Conservation (phyloP, 2,329 filamentous ascomycete species). For the Fusarium austroafricanum region DNA sequence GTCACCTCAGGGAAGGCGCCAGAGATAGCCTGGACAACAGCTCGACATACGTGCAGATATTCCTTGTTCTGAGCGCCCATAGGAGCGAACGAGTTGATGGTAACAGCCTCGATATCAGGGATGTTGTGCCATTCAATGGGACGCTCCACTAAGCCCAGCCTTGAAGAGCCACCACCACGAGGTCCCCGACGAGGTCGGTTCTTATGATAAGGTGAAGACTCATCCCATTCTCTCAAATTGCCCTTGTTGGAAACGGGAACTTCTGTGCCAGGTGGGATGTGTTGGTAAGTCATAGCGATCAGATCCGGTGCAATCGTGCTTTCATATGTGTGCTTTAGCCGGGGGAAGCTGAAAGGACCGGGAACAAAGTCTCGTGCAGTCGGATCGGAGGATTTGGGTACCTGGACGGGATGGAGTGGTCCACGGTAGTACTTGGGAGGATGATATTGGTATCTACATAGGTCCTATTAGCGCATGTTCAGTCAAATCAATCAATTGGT, state of each 20-base stretch:
- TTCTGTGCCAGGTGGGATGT: conserved; percentile 81
- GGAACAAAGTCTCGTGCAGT: conserved; percentile 88
- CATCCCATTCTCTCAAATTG: conserved; percentile 86
- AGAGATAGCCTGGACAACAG: conserved; percentile 86
- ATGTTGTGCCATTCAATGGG: conserved; percentile 86
- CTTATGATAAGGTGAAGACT: conserved; percentile 92
- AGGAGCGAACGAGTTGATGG: conserved; percentile 81
- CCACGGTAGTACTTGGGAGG: conserved; percentile 95
- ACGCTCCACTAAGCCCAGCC: conserved; percentile 76
- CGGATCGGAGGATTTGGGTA: conserved; percentile 86
- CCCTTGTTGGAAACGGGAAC: conserved; percentile 62
- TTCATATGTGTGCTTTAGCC: conserved; percentile 90
- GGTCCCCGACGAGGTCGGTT: conserved; percentile 88
- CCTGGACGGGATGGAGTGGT: conserved; percentile 91
- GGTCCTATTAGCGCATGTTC: conserved; percentile 18
- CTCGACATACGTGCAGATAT: conserved; percentile 83
- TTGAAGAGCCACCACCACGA: conserved; percentile 74
- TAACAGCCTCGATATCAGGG: conserved; percentile 83
- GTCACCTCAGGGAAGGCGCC: conserved; percentile 79
- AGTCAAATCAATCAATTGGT: neutral
- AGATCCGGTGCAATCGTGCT: conserved; percentile 88
- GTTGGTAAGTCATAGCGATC: conserved; percentile 87
- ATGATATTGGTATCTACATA: conserved; percentile 89
- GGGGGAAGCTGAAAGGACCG: conserved; percentile 88
- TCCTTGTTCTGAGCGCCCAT: conserved; percentile 76